Conservation (phyloP, 1,284 basidiomycete species). For the Leucoagaricus sp. region DNA sequence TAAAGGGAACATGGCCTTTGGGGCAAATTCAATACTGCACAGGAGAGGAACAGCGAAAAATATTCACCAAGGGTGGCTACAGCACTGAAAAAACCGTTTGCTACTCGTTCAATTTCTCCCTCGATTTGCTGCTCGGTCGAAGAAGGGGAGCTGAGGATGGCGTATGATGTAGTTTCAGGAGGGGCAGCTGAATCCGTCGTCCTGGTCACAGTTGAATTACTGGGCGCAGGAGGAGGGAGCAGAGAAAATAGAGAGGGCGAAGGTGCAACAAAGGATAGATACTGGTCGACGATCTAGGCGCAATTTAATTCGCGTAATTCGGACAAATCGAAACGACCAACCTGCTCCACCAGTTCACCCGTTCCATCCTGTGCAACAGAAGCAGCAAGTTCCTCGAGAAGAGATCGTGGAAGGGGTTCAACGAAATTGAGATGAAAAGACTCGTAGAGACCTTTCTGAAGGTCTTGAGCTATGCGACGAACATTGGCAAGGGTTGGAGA, state of each 20-base stretch:
- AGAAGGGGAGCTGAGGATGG: conserved; percentile 90
- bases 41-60: background rate
- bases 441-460: conserved; percentile 89
- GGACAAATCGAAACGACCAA: conserved; percentile 30
- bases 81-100: conserved; percentile 90
- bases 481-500: conserved; percentile 89
- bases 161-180: conserved; percentile 57
- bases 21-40: background rate
- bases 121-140: conserved; percentile 93
- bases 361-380: conserved; percentile 86
- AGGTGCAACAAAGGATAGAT: conserved; percentile 95
- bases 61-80: conserved; percentile 86
- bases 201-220: conserved; percentile 33
- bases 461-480: conserved; percentile 85
- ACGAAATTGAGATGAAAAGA: conserved; percentile 96
- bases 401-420: conserved; percentile 82
- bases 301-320: conserved; percentile 6
- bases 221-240: conserved; percentile 53
- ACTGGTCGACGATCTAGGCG: conserved; percentile 87
- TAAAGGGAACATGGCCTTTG: conserved; percentile 89
- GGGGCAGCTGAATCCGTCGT: conserved; percentile 34
- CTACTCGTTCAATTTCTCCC: conserved; percentile 90
- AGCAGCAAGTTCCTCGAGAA: conserved; percentile 93
- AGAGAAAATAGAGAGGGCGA: conserved; percentile 95
- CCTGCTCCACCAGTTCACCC: conserved; percentile 82